Conservation (phyloP, 2,329 filamentous ascomycete genomes). For the Colletotrichum horii region DNA sequence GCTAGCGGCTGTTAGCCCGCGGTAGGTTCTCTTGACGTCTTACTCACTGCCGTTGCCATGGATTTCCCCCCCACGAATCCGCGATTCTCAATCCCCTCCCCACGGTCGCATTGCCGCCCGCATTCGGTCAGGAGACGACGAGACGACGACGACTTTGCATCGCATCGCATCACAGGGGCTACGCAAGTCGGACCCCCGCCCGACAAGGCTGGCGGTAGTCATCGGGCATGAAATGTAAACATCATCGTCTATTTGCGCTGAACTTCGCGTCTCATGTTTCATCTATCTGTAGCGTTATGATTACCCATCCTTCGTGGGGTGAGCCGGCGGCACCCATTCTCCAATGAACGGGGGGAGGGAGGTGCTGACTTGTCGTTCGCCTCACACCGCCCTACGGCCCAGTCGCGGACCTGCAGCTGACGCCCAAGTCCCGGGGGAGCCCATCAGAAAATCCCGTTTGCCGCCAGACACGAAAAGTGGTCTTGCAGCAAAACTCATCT, state of each 20-base stretch:
- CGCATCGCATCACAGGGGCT: background rate
- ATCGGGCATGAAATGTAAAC: background rate
- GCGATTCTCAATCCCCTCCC: background rate
- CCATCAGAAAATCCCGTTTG: conserved; percentile 14
- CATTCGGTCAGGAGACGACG: background rate
- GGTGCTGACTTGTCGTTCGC: conserved; percentile 7
- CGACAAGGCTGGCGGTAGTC: conserved; percentile 2
- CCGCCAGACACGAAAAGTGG: background rate
- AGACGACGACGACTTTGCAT: background rate
- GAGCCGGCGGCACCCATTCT: background rate
- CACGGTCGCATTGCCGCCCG: conserved; percentile 7
- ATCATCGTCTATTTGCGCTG: conserved; percentile 2
- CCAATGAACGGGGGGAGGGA: background rate
- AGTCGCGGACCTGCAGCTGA: conserved; percentile 12
- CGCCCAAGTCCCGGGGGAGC: background rate
- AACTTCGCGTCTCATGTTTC: conserved; percentile 1
- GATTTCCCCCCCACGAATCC: background rate
- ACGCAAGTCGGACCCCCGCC: background rate
- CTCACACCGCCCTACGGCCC: conserved; percentile 13
- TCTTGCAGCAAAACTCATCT: background rate
- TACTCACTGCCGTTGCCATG: background rate
- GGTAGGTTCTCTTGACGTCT: background rate
- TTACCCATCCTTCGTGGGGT: background rate
- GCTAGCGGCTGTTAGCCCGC: background rate
- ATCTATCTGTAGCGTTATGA: conserved; percentile 7